Conservation (phyloP, 2,329 filamentous ascomycete species). For the Tolypocladium amazonense region DNA sequence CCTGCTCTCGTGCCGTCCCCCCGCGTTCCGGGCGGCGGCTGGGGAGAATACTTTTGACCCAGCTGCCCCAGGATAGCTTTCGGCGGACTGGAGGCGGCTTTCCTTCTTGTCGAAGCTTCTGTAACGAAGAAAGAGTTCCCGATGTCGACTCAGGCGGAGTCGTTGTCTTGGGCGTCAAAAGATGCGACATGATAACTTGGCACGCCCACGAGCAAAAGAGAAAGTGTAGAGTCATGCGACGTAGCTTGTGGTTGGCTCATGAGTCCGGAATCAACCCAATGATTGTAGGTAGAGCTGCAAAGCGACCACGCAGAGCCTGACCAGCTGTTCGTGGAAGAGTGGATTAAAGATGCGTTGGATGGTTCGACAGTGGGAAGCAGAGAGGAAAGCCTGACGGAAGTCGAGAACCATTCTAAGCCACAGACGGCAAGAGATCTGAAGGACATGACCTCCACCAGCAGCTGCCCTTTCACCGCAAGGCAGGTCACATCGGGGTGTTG, state of each 20-base stretch:
- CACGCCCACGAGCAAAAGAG: neutral
- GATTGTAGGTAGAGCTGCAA: neutral
- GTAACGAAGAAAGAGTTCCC: neutral
- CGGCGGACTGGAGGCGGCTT: conserved; percentile 1
- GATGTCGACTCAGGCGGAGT: conserved; percentile 6
- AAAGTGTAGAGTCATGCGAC: neutral
- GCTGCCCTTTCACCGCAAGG: neutral
- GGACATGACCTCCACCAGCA: neutral
- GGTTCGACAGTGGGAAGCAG: neutral
- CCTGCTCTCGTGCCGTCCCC: conserved; percentile 29
- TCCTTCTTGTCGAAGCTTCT: neutral
- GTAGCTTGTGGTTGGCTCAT: neutral
- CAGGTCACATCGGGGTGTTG: neutral
- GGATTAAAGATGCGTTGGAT: neutral
- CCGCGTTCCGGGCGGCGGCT: conserved; percentile 39
- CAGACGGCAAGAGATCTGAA: neutral
- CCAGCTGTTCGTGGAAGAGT: neutral
- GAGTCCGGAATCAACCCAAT: neutral
- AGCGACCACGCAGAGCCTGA: neutral
- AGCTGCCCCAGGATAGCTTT: conserved; percentile 22
- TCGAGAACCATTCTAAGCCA: too few species aligned
- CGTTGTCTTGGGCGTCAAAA: conserved; percentile 9
- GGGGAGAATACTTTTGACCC: conserved; percentile 35
- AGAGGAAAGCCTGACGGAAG: neutral
- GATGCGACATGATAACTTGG: conserved; percentile 10